A percentile compares a stretch with the other conserved stretches of the same genome.
These are phyloP conservation scores for Leccinum boreale DNA, from an alignment of 768 basidiomycete genomes.

Conservation along the genomic window DNA sequence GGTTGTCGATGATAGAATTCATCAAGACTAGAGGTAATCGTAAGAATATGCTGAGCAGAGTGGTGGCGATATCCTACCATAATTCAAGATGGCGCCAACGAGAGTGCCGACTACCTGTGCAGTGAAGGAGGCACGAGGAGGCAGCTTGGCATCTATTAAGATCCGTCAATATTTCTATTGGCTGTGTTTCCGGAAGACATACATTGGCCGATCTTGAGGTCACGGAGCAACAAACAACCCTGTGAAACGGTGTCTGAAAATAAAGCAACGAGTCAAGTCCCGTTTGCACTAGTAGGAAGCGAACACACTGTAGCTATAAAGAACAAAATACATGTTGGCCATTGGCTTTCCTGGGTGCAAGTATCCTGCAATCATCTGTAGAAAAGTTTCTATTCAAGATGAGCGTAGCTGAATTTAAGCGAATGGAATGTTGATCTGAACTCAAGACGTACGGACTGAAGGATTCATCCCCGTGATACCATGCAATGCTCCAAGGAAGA, in stretches of 20 bases:
- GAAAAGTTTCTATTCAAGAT: conserved; percentile 22
- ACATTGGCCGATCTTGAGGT: conserved; percentile 46
- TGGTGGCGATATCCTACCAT: conserved; percentile 26
- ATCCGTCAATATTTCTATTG: conserved; percentile 36
- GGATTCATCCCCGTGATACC: conserved; percentile 41
- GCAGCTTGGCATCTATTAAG: conserved; percentile 46
- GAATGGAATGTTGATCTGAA: not conserved
- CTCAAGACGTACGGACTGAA: conserved; percentile 17
- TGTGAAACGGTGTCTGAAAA: conserved; percentile 48
- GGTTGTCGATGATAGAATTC: conserved; percentile 54
- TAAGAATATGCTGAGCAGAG: not conserved
- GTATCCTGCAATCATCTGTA: conserved; percentile 38
- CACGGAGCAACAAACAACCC: conserved; percentile 50
- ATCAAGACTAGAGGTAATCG: conserved; percentile 45
- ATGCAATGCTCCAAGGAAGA: conserved; percentile 52
- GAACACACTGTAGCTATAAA: conserved; percentile 45
- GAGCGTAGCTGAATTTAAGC: not conserved
- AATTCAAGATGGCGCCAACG: conserved; percentile 48
- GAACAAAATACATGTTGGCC: conserved; percentile 42
- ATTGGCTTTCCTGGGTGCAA: conserved; percentile 37
- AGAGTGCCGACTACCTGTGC: conserved; percentile 57
- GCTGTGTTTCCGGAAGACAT: not conserved
- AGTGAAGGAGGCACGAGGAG: conserved; percentile 60
- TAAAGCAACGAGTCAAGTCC: conserved; percentile 26
- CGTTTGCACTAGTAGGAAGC: not conserved